Conservation (phyloP, 768 basidiomycete species). For the Sistotremastrum suecicum region DNA sequence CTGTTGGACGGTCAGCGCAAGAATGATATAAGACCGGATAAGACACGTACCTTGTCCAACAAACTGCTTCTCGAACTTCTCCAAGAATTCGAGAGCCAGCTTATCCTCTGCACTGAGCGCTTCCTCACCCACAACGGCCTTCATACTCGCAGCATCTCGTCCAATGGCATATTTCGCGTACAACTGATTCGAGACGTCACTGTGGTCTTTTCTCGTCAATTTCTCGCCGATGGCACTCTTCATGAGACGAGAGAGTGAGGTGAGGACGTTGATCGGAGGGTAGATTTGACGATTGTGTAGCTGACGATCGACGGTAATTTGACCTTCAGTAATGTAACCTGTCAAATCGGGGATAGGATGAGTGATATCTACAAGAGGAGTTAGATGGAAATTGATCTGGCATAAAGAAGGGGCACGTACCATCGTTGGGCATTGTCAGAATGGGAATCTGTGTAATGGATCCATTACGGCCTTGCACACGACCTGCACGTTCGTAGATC, state of each 20-base stretch:
- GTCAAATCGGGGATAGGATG: slow-evolving; percentile 99
- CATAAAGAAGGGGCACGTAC: slow-evolving; percentile 29
- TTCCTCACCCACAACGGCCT: slow-evolving; percentile 98
- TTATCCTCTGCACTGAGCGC: slow-evolving; percentile 92
- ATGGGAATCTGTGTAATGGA: slow-evolving; percentile 99
- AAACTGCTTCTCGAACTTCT: slow-evolving; percentile 95
- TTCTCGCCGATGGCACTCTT: slow-evolving; percentile 98
- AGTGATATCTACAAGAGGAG: slow-evolving; percentile 70
- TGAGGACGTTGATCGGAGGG: slow-evolving; percentile 98
- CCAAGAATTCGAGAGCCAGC: slow-evolving; percentile 90
- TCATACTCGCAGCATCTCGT: slow-evolving; percentile 95
- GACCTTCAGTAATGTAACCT: slow-evolving; percentile 98
- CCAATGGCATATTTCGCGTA: slow-evolving; percentile 99
- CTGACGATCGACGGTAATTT: slow-evolving; percentile 97
- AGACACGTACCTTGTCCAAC: slow-evolving; percentile 77
- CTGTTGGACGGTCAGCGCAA: slow-evolving; percentile 24
- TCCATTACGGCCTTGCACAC: slow-evolving; percentile 93
- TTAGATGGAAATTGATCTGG: slow-evolving; percentile 2
- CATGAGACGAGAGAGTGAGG: slow-evolving; percentile 97
- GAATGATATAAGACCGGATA: slow-evolving; percentile 2
- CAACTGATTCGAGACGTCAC: slow-evolving; percentile 98
- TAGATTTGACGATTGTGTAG: slow-evolving; percentile 95
- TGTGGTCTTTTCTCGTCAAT: slow-evolving; percentile 95
- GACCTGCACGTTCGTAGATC: slow-evolving; percentile 98
- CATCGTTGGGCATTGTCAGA: slow-evolving; percentile 99